Evolutionary conservation across 441 rosid species (phyloP).

Genomic region (Erodium chrysanthum): DNA sequence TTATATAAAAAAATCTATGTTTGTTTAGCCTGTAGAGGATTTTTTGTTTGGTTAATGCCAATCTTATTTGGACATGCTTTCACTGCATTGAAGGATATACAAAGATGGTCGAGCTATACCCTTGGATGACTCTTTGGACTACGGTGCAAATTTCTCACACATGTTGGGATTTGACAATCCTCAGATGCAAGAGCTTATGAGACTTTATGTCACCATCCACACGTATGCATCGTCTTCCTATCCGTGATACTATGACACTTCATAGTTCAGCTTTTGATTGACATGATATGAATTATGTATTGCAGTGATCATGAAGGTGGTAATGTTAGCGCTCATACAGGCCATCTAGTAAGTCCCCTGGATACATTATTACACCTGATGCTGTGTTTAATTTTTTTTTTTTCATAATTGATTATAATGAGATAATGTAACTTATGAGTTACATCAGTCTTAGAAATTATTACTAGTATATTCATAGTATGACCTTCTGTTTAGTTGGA

Average conservation of each 20-base stretch:
- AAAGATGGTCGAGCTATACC: constrained; percentile 68
- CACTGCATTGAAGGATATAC: constrained; percentile 45
- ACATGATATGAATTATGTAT: constrained; percentile 16
- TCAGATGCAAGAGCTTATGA: constrained; percentile 93
- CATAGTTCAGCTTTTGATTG: not conserved
- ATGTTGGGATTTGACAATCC: constrained; percentile 87
- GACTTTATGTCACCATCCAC: constrained; percentile 92
- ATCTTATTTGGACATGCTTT: constrained; percentile 15
- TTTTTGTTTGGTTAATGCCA: not conserved
- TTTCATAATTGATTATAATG: not conserved
- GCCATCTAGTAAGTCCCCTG: constrained; percentile 63
- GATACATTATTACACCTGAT: not conserved
- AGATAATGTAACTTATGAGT: not conserved
- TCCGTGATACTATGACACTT: not conserved
- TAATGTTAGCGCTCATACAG: constrained; percentile 96
- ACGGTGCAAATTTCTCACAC: constrained; percentile 80
- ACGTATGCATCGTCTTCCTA: constrained; percentile 33
- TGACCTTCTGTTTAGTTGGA: not conserved
- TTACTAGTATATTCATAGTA: constrained; percentile 9
- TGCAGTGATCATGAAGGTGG: constrained; percentile 98
- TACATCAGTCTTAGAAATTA: not conserved
- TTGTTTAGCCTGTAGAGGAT: not conserved
- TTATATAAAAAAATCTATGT: not conserved
- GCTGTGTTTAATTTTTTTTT: not conserved
- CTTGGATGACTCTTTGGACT: constrained; percentile 65